phyloP scores from a whole-genome alignment of 768 basidiomycete species.

The Symmetrospora coprosmae region DNA sequence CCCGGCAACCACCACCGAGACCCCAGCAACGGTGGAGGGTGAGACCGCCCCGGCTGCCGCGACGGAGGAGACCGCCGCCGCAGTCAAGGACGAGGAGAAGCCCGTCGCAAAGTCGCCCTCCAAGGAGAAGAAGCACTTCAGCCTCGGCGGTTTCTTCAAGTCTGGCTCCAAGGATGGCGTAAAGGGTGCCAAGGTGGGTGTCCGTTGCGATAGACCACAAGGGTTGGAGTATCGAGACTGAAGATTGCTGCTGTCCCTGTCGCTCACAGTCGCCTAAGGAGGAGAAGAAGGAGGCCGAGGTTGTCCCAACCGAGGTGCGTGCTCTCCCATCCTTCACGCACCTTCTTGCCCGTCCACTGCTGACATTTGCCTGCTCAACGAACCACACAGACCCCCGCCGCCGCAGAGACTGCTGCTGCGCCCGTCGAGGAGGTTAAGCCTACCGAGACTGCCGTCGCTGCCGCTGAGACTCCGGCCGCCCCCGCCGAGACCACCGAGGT shows the following conservation, averaged over 20 bases:
- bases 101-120: background rate
- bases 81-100: constrained; percentile 16
- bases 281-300: background rate
- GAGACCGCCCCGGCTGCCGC: background rate
- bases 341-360: background rate
- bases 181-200: background rate
- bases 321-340: too few relatives aligned
- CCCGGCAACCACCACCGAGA: background rate
- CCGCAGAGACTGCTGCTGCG: background rate
- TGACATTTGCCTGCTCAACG: background rate
- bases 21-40: too few relatives aligned
- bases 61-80: background rate
- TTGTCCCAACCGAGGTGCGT: too few relatives aligned
- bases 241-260: background rate
- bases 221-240: too few relatives aligned
- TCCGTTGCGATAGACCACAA: background rate
- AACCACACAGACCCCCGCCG: background rate
- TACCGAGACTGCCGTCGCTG: too few relatives aligned
- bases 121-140: background rate
- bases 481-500: constrained; percentile 1
- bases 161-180: too few relatives aligned
- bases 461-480: too few relatives aligned
- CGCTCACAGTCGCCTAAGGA: background rate
- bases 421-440: background rate
- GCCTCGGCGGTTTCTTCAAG: too few relatives aligned